These are phyloP conservation scores for Arctostaphylos glauca DNA, from an alignment of 148 eudicot species.

Conservation along the genomic window DNA sequence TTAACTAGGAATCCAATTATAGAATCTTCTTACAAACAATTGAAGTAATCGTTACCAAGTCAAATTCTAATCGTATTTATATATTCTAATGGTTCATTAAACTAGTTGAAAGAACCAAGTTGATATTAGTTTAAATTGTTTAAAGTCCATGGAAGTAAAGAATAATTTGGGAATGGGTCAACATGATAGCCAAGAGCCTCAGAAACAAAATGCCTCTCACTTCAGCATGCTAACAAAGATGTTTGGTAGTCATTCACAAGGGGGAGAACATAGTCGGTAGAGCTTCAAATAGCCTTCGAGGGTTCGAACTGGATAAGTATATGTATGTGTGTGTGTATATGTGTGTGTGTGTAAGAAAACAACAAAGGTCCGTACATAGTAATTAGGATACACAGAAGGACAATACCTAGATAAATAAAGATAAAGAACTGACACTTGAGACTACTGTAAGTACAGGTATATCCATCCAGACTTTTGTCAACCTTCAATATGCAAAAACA, in stretches of 20 bases:
- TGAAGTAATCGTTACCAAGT: background rate
- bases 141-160: background rate
- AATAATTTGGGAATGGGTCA: constrained; percentile 6
- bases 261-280: background rate
- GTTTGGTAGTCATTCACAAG: background rate
- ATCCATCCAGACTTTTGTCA: background rate
- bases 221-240: constrained; percentile 7
- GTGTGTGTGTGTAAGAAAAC: background rate
- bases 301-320: background rate
- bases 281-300: background rate
- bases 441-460: background rate
- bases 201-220: background rate
- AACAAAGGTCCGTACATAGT: background rate
- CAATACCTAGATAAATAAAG: background rate
- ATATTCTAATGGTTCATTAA: background rate
- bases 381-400: background rate
- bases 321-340: background rate
- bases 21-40: background rate
- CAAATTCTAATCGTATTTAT: constrained; percentile 11
- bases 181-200: background rate
- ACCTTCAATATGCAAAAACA: background rate
- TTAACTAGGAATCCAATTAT: too few relatives aligned
- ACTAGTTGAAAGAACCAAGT: background rate
- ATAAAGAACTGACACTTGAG: background rate
- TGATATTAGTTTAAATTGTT: background rate